These are phyloP conservation scores for Aspergillus melleus DNA, from an alignment of 2,329 filamentous ascomycete species.

Conservation along the genomic window DNA sequence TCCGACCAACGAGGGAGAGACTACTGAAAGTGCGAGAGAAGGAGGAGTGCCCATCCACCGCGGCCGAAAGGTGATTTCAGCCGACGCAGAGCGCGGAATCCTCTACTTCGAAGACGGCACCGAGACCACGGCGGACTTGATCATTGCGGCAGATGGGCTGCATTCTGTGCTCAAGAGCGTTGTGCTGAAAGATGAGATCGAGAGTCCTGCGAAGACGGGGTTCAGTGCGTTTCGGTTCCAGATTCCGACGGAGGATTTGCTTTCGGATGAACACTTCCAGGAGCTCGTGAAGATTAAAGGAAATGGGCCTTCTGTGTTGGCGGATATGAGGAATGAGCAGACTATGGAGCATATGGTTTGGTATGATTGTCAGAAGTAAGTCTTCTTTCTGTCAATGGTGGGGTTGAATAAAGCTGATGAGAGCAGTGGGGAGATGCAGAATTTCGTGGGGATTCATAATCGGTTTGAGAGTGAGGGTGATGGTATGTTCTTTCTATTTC, in stretches of 20 bases:
- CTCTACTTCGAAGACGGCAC: background rate
- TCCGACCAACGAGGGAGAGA: background rate
- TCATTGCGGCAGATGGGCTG: constrained; percentile 35
- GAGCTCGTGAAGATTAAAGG: constrained; percentile 36
- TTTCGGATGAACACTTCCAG: constrained; percentile 27
- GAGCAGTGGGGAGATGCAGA: constrained; percentile 27
- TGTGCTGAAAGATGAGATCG: constrained; percentile 11
- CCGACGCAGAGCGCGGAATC: background rate
- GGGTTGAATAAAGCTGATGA: background rate
- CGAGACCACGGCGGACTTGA: constrained; percentile 24
- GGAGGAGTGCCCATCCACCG: constrained; percentile 12
- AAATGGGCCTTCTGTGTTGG: constrained; percentile 18
- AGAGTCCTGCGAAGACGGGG: constrained; percentile 10
- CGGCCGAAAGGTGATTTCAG: background rate
- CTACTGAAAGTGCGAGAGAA: constrained; percentile 13
- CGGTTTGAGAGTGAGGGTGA: background rate
- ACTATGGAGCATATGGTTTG: constrained; percentile 30
- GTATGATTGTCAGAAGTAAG: constrained; percentile 31
- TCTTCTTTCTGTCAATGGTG: background rate
- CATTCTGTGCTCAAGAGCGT: constrained; percentile 18
- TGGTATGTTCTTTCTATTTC: background rate
- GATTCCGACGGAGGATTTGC: constrained; percentile 24
- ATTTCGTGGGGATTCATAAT: constrained; percentile 30
- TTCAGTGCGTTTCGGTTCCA: constrained; percentile 29
- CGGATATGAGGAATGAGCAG: constrained; percentile 15